Percentiles rank a stretch among this genome's conserved stretches.
Evolutionary conservation across 768 basidiomycete genomes (phyloP).

Genomic region (Boletellus ananiceps): DNA sequence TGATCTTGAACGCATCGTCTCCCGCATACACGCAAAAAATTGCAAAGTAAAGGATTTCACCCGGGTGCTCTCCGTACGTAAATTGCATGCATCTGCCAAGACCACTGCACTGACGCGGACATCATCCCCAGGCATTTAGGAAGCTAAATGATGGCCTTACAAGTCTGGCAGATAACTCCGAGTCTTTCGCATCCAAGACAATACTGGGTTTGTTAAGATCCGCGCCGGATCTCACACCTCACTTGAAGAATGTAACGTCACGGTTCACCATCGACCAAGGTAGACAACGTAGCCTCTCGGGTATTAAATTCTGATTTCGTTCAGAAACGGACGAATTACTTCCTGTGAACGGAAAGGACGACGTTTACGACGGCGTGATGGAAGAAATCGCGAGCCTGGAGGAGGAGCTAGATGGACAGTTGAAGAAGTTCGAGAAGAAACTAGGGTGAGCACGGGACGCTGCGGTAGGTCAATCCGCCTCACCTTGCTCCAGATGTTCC

Average conservation of each 20-base stretch:
- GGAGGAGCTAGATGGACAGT: constrained; percentile 58
- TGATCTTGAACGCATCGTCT: constrained; percentile 90
- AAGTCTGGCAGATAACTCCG: constrained; percentile 57
- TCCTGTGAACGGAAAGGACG: constrained; percentile 82
- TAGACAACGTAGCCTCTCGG: constrained; percentile 24
- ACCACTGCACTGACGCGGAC: constrained; percentile 1
- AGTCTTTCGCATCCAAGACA: constrained; percentile 71
- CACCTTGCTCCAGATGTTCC: constrained; percentile 37
- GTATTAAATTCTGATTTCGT: constrained; percentile 21
- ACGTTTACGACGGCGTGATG: constrained; percentile 75
- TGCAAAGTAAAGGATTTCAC: constrained; percentile 85
- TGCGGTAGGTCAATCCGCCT: constrained; percentile 8
- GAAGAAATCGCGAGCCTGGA: constrained; percentile 70
- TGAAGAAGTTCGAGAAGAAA: constrained; percentile 63
- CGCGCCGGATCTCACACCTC: constrained; percentile 72
- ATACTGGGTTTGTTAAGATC: constrained; percentile 71
- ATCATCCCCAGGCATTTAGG: constrained; percentile 62
- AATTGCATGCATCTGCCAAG: background rate
- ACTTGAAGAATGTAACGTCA: constrained; percentile 67
- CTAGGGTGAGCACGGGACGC: constrained; percentile 46
- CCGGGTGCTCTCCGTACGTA: constrained; percentile 68
- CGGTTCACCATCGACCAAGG: constrained; percentile 65
- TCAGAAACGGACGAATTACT: constrained; percentile 67
- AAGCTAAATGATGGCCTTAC: constrained; percentile 64
- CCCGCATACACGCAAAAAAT: constrained; percentile 90